These are phyloP conservation scores for Nelumbo lutea DNA, from an alignment of 164 flowering plant genomes.

Conservation along the genomic window DNA sequence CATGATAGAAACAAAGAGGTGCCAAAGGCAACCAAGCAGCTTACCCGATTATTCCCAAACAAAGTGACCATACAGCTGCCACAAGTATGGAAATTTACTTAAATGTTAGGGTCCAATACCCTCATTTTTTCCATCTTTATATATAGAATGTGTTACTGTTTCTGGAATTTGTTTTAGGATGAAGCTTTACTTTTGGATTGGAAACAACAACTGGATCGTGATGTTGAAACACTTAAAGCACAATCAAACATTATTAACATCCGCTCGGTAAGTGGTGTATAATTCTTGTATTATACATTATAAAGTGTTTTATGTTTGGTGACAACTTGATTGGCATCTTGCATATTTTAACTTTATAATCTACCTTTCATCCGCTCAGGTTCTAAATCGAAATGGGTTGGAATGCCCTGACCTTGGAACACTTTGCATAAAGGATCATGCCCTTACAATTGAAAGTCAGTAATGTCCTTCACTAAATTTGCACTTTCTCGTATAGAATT, in stretches of 20 bases:
- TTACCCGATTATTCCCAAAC: conserved; percentile 58
- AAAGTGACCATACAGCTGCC: conserved; percentile 61
- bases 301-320: neutral
- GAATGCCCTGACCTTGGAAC: conserved; percentile 51
- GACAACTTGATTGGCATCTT: neutral
- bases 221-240: conserved; percentile 40
- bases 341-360: neutral
- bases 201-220: conserved; percentile 22
- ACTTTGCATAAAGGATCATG: conserved; percentile 55
- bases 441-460: conserved; percentile 54
- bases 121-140: neutral
- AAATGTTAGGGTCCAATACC: neutral
- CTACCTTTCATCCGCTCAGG: conserved; percentile 29
- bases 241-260: conserved; percentile 36
- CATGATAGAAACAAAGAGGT: conserved; percentile 57
- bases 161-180: conserved; percentile 26
- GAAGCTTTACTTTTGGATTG: conserved; percentile 43
- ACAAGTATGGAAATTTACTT: conserved; percentile 32
- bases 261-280: conserved; percentile 33
- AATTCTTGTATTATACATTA: neutral
- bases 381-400: conserved; percentile 37
- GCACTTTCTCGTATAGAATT: neutral
- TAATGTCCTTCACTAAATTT: conserved; percentile 9
- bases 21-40: conserved; percentile 49
- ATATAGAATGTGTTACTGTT: neutral